Base-by-base conservation (phyloP, 176 grass and related monocot genomes). In the Rhynchospora breviuscula region DNA sequence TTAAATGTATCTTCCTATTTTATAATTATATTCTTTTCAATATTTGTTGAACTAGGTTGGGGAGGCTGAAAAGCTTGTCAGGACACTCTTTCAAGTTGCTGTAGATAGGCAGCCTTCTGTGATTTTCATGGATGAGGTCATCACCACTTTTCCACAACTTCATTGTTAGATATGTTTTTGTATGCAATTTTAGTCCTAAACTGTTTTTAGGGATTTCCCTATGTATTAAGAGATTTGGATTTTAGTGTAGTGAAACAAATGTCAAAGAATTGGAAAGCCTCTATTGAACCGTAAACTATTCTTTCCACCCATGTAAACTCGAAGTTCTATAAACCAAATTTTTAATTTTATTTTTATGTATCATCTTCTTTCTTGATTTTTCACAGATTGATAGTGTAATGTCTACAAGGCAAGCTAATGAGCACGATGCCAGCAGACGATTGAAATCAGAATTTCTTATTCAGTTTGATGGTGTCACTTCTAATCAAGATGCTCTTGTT, bases 111-210 rank as follows among this genome's bases (percentile, higher is more conserved):
- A 98, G 47, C 95, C 95, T 83, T 98, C 95, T 85, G 91, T 98
- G 80, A 98, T 95, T 82, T 98, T 98, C 85, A 93, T 98, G 92
- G 95, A 98, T 76, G 95, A 98, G 93, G 93, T 95, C 49, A 64
- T 88, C 46, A 4, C 67, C 82, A 82, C 59, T 70, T 22, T 12
- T 25, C 18, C 14, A 48, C 46, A 33, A 82, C 46, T 67, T 10
- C 25, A 64, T 82, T 26, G 0, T 67, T 64, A 4, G 46, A 64
- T 63, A 81, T 61, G 59, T 81, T 61, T 65, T 78, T 25, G 7
- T 45, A 5, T 80, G 10, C n/a, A 21, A 29, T 63, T 14, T 48
- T 67, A 22, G 0, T 52, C 17, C 11, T 13, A 52, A 22, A 54
- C 22, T 76, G 47, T 54, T 22, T 21, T 76, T 76, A 76, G 11